Conservation (phyloP, 768 basidiomycete genomes). For the Lactarius psammicola region DNA sequence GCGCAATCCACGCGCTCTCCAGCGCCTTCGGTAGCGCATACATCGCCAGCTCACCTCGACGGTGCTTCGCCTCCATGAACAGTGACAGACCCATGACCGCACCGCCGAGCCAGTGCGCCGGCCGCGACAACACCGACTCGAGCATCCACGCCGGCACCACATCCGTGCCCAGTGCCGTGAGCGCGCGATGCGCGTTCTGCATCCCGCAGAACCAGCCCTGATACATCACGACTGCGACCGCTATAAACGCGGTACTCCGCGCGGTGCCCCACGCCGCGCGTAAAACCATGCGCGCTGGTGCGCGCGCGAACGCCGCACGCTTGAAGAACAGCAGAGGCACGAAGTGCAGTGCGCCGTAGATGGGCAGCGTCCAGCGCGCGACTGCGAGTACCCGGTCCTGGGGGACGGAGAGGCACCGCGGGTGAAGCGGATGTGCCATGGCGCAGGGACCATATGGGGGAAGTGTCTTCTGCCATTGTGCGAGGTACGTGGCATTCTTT, state of each 20-base stretch:
- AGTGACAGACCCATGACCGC: conserved; percentile 72
- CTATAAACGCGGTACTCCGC: conserved; percentile 85
- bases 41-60: conserved; percentile 92
- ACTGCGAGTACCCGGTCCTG: conserved; percentile 76
- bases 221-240: conserved; percentile 76
- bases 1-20: conserved; percentile 86
- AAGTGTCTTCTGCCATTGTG: conserved; percentile 39
- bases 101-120: conserved; percentile 73
- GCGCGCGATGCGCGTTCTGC: conserved; percentile 51
- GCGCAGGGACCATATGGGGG: conserved; percentile 59
- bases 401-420: conserved; percentile 58
- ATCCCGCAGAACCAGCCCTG: conserved; percentile 75
- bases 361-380: conserved; percentile 78
- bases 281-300: conserved; percentile 64
- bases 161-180: conserved; percentile 36
- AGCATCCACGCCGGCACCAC: conserved; percentile 48
- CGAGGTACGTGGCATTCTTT: conserved; percentile 49
- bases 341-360: conserved; percentile 88
- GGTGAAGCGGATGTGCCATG: conserved; percentile 73
- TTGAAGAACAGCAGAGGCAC: conserved; percentile 86
- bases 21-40: conserved; percentile 85
- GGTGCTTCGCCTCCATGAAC: conserved; percentile 81
- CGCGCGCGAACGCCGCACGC: conserved; percentile 57
- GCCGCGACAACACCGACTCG: conserved; percentile 61
- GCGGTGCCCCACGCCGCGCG: conserved; percentile 68